Base-by-base conservation (phyloP, 1,284 basidiomycete genomes). In the Psilocybe mexicana region DNA sequence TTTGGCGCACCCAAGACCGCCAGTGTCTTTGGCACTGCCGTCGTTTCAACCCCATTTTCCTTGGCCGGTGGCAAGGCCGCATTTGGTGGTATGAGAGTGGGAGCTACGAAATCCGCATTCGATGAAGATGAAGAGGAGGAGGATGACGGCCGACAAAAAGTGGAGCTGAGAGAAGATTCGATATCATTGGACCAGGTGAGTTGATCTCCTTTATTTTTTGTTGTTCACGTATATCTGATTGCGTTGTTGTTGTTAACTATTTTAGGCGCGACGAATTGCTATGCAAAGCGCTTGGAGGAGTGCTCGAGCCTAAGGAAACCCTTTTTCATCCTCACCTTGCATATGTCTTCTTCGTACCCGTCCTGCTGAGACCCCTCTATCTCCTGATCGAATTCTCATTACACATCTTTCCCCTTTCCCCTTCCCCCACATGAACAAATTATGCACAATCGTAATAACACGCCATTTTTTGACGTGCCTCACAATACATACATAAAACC, bases 121-220 rank as follows among this genome's bases (percentile, higher is more conserved):
- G 85, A 87, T 58, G 87, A 88, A 4, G 88, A 90, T 0, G 87
- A 88, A 0, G 83, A 86, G 0, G 85, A 86, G 0, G 85, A 84
- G 12, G 78, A 81, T 12, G 79, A 85, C 54, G 85, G 87, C 24
- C 80, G 79, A 63, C 89, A 92, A 73, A 81, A 75, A 65, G 82
- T 93, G 40, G 86, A 89, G 66, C 76, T 95, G 63, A 81, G 80
- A 65, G 90, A 92, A 69, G 90, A 87, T 66, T 86, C 88, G 28
- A 94, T 96, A 69, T 89, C 90, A 10, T 79, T 95, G 61, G 94
- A 96, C 63, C 93, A 96, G 83, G 92, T 92, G 67, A 54, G 81
- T 46, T 44, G 18, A 18, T 18, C 18, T 42, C 36, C 45, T 43
- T 18, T 23, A 10, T 28, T 24, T 70, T 42, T 8, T 12, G 28